Base-by-base conservation (phyloP, 2,329 filamentous ascomycete genomes). In the Canariomyces notabilis region DNA sequence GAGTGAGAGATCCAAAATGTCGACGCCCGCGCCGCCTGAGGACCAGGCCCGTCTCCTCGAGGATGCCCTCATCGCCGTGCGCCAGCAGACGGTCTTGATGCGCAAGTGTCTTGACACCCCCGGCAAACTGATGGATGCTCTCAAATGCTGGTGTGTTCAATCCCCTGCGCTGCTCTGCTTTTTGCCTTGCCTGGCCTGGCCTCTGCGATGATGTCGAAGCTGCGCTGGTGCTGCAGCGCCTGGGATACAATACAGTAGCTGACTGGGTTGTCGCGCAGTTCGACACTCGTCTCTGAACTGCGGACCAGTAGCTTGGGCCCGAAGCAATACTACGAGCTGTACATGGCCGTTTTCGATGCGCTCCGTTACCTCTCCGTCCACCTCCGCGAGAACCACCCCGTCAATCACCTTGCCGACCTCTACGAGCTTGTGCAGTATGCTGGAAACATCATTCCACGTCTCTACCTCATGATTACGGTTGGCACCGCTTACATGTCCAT, bases 401-500 rank as follows among this genome's bases (percentile, higher is more conserved):
- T 94, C 57, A 97, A 98, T 67, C 93, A 98, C 73, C 83, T 98
- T 46, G 93, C 93, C 67, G 93, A 98, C 66, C 77, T 98, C 32
- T 98, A 97, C 75, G 91, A 97, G 67, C 82, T 97, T 37, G 91
- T 97, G 14, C 91, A 97, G 64, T 96, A 96, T 81, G 90, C 90
- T 45, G 93, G 94, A 54, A 98, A 98, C 65, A 97, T 98, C 57
- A 85, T 98, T 49, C 93, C 93, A 19, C 83, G 93, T 55, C 74
- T 98, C 52, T 98, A 98, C 66, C 83, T 98, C 50, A 98, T 98
- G 94, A 93, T 98, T 62, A 98, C 94, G 0, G 94, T 98, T 32
- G 93, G 93, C 48, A 98, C 93, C 2, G 94, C 95, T 39, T 98
- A 98, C 74, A 98, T 98, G 93, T 85, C 88, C 20, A 94, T 98